Percentiles rank a stretch among this genome's conserved stretches.
Evolutionary conservation across 306 rosid species (phyloP).

Genomic region (Acacia acuminata): DNA sequence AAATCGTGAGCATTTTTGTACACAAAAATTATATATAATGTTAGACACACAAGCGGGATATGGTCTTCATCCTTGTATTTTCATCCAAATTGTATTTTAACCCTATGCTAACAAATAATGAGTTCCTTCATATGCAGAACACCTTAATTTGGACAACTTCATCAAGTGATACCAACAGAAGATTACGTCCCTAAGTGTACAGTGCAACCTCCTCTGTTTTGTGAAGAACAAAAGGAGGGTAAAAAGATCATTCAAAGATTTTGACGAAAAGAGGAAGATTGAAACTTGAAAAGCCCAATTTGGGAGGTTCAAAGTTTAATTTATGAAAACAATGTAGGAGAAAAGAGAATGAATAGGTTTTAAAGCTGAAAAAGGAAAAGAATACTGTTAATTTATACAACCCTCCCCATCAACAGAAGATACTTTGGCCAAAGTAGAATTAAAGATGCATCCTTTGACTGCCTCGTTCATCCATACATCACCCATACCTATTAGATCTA

Average conservation of each 20-base stretch:
- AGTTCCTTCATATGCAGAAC: not conserved
- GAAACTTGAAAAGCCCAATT: not conserved
- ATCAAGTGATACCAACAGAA: not conserved
- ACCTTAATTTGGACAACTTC: not conserved
- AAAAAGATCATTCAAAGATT: slow-evolving; percentile 6
- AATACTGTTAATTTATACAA: slow-evolving; percentile 14
- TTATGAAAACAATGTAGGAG: slow-evolving; percentile 19
- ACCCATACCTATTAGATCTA: not conserved
- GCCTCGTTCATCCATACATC: slow-evolving; percentile 49
- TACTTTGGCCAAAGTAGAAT: slow-evolving; percentile 59
- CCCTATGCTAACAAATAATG: not conserved
- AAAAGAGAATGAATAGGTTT: slow-evolving; percentile 30
- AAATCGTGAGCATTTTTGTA: no score
- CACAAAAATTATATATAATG: no score
- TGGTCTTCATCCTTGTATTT: no score
- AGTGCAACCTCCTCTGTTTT: not conserved
- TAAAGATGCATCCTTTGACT: slow-evolving; percentile 59
- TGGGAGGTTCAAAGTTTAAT: slow-evolving; percentile 26
- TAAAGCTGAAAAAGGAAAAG: slow-evolving; percentile 58
- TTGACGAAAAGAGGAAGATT: not conserved
- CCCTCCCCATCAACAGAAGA: slow-evolving; percentile 24
- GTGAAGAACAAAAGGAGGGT: not conserved
- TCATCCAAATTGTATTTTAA: not conserved
- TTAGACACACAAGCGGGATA: no score
- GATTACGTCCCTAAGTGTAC: not conserved